phyloP scores from a whole-genome alignment of 2,329 filamentous ascomycete genomes.

The Teratosphaeria epicoccoides region DNA sequence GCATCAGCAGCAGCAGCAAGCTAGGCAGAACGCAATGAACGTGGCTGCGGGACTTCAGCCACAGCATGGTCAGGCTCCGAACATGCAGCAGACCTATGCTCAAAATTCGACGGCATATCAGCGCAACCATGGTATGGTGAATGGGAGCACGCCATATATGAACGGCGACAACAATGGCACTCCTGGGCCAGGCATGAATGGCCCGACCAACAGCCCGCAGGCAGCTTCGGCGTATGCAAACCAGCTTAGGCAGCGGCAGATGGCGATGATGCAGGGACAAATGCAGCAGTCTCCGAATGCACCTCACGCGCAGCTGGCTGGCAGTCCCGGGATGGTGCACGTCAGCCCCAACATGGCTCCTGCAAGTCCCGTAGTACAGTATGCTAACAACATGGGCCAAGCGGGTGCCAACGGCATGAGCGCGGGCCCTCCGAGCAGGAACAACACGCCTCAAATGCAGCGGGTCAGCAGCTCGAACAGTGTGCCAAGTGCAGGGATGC shows the following conservation, averaged over 20 bases:
- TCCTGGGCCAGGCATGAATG: constrained; percentile 5
- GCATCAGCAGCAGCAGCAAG: constrained; percentile 20
- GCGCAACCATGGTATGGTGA: constrained; percentile 11
- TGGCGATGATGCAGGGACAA: constrained; percentile 16
- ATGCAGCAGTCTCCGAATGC: constrained; percentile 16
- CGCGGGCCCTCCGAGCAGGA: constrained; percentile 18
- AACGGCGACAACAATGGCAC: constrained; percentile 6
- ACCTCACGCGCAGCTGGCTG: constrained; percentile 13
- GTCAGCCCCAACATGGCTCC: constrained; percentile 3
- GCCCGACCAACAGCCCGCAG: constrained; percentile 5
- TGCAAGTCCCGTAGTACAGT: constrained; percentile 12
- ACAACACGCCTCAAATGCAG: constrained; percentile 24
- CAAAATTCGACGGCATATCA: constrained; percentile 20
- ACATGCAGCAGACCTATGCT: constrained; percentile 16
- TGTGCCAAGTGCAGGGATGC: constrained; percentile 12
- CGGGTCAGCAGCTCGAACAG: constrained; percentile 22
- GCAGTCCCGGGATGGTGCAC: constrained; percentile 19
- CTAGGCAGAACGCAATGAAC: constrained; percentile 28
- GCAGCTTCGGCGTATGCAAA: constrained; percentile 20
- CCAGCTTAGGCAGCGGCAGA: constrained; percentile 21
- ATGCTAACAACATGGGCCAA: constrained; percentile 6
- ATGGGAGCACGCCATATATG: constrained; percentile 6
- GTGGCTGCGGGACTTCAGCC: constrained; percentile 26
- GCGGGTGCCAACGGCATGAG: constrained; percentile 2
- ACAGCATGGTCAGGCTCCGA: constrained; percentile 7